Evolutionary conservation across 371 early-diverging fungal species (phyloP), one percentile per base, ranked within the genome.

Genomic region (Mortierella sp.): DNA sequence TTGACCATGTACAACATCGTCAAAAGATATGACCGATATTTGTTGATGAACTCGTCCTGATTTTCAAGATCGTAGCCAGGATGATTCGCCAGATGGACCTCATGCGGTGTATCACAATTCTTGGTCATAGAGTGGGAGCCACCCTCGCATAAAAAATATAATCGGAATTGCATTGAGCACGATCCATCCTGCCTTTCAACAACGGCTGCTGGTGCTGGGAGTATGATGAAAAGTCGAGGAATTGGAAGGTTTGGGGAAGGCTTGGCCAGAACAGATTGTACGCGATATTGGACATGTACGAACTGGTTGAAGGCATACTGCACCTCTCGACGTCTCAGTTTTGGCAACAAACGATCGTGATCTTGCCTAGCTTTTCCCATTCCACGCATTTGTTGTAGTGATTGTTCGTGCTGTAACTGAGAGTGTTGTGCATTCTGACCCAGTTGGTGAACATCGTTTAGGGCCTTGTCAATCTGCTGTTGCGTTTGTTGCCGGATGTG

Each of bases 211-310:
- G 38, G 42, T 6, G 9, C 55, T 49, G 69, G 69, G 6, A 68
- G 56, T 18, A 68, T 53, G 42, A 68, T 68, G 23, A 68, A 68
- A 6, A 68, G 34, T 1, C 69, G n/a, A 5, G 69, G 69, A 5
- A 68, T 46, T 0, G 62, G 62, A 14, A 57, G 43, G 53, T 68
- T 62, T 23, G 61, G 48, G 39, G 61, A 61, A 0, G 57, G 47
- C 21, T 68, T 51, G 2, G 62, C 54, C 5, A 68, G 16, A 9
- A 62, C 28, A 16, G 70, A 39, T 1, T 26, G 58, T 38, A 47
- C 31, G 4, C 54, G 53, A 14, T 13, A 21, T 23, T 66, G 54
- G 21, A 58, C 24, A 10, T 26, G 27, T 7, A 59, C 66, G 12
- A 66, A 19, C 12, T 45, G 65, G 39, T 26, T 24, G 18, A 64